Percentiles rank a stretch among this genome's conserved stretches.
These are phyloP conservation scores for Tolypocladium paradoxum DNA, from an alignment of 2,329 filamentous ascomycete species.

Conservation along the genomic window DNA sequence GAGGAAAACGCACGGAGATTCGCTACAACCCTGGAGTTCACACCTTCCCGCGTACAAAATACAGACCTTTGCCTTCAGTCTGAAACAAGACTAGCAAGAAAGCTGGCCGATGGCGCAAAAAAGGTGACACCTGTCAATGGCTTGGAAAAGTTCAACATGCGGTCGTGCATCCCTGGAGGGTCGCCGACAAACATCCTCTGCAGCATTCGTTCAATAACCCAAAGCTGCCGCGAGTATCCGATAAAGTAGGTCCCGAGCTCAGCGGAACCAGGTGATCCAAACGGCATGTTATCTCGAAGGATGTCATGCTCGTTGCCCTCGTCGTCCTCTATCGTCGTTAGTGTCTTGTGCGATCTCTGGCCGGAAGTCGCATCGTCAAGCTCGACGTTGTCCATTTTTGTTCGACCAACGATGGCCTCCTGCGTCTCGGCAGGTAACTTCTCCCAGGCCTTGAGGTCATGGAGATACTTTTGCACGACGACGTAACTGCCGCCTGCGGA, in stretches of 20 bases:
- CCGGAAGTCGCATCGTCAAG: slow-evolving; percentile 36
- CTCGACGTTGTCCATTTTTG: slow-evolving; percentile 47
- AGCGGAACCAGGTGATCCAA: slow-evolving; percentile 37
- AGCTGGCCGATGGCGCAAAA: slow-evolving; percentile 30
- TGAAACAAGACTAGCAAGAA: slow-evolving; percentile 5
- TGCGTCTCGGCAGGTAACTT: slow-evolving; percentile 37
- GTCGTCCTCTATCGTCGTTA: slow-evolving; percentile 41
- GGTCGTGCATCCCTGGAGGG: slow-evolving; percentile 43
- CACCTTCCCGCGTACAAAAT: too few relatives aligned
- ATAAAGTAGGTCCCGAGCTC: slow-evolving; percentile 51
- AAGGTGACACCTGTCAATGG: slow-evolving; percentile 42
- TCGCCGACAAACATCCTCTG: slow-evolving; percentile 45
- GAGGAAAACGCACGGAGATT: too few relatives aligned
- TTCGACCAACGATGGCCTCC: slow-evolving; percentile 45
- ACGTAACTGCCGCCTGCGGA: slow-evolving; percentile 42
- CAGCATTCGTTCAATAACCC: slow-evolving; percentile 49
- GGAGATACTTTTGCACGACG: slow-evolving; percentile 48
- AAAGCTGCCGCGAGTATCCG: slow-evolving; percentile 39
- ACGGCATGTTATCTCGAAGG: slow-evolving; percentile 50
- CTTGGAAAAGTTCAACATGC: slow-evolving; percentile 42
- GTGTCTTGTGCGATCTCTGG: slow-evolving; percentile 42
- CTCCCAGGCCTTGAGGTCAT: slow-evolving; percentile 38
- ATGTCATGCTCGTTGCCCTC: slow-evolving; percentile 40
- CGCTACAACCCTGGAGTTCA: too few relatives aligned
- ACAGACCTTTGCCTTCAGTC: too few relatives aligned